Conservation (phyloP, 345 rosid species). For the Salix udensis region DNA sequence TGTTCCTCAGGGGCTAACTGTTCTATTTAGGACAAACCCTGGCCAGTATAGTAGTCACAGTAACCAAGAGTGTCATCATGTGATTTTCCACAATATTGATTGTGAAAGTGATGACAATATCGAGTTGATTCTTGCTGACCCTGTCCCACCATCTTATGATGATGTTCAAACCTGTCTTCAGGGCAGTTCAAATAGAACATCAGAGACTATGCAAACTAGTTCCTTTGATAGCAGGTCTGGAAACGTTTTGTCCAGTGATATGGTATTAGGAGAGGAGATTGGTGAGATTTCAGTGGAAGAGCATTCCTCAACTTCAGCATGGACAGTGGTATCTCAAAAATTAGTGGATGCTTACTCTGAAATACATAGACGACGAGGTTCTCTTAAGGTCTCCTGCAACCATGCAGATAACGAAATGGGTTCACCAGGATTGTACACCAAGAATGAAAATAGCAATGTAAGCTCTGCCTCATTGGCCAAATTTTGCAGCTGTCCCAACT, state of each 20-base stretch:
- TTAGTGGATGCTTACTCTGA: conserved; percentile 54
- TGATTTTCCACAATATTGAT: conserved; percentile 29
- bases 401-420: conserved; percentile 47
- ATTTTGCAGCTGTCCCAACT: conserved; percentile 54
- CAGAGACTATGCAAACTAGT: conserved; percentile 26
- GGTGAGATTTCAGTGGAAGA: conserved; percentile 80
- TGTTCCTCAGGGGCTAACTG: conserved; percentile 61
- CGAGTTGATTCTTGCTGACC: conserved; percentile 65
- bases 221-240: conserved; percentile 25
- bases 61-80: conserved; percentile 28
- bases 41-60: conserved; percentile 30
- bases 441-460: conserved; percentile 36
- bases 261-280: conserved; percentile 45
- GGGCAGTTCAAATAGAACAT: conserved; percentile 25
- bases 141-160: conserved; percentile 51
- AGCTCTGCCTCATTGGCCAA: conserved; percentile 42
- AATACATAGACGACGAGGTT: conserved; percentile 38
- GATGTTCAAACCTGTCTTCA: conserved; percentile 62
- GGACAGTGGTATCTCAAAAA: conserved; percentile 65
- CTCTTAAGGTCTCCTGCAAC: conserved; percentile 54
- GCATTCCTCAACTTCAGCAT: conserved; percentile 62
- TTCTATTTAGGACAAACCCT: conserved; percentile 40
- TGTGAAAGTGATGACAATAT: conserved; percentile 41
- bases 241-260: conserved; percentile 18
- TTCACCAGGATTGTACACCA: conserved; percentile 32